Conservation (phyloP, 225 moss, liverwort and hornwort genomes). For the Polytrichum formosum region DNA sequence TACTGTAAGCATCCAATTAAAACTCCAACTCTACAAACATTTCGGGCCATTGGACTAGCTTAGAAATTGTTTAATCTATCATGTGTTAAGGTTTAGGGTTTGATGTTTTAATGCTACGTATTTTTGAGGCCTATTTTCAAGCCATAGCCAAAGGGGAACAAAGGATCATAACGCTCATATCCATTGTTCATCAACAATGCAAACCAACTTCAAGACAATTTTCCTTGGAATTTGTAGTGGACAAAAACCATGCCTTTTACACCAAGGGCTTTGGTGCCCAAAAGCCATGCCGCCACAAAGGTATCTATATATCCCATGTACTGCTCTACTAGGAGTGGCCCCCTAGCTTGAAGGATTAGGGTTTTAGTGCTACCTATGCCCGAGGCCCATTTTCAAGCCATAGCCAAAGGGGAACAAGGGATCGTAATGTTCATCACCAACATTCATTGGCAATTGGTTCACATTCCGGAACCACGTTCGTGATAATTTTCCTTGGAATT, state of each 20-base stretch:
- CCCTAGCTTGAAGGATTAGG: no score
- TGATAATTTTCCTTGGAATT: constrained; percentile 43
- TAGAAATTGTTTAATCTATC: no score
- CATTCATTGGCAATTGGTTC: constrained; percentile 56
- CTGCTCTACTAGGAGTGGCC: background rate
- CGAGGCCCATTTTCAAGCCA: constrained; percentile 36
- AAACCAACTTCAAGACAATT: constrained; percentile 74
- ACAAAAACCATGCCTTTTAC: constrained; percentile 66
- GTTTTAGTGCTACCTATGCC: background rate
- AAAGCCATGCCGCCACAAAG: constrained; percentile 51
- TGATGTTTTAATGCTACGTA: background rate
- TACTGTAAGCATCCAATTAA: no score
- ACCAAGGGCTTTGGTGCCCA: constrained; percentile 34
- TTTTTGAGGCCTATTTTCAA: constrained; percentile 39
- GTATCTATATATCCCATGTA: constrained; percentile 27
- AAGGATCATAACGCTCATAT: constrained; percentile 58
- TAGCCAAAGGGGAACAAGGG: constrained; percentile 55
- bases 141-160: constrained; percentile 75
- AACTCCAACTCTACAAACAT: no score
- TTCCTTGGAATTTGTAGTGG: constrained; percentile 59
- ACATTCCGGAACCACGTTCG: constrained; percentile 56
- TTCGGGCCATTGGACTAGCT: background rate
- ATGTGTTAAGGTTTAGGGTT: no score
- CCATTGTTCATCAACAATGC: constrained; percentile 83
- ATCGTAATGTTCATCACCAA: constrained; percentile 48